Evolutionary conservation across 352 stramenopile species (phyloP).

Genomic region (Phytophthora idaei): DNA sequence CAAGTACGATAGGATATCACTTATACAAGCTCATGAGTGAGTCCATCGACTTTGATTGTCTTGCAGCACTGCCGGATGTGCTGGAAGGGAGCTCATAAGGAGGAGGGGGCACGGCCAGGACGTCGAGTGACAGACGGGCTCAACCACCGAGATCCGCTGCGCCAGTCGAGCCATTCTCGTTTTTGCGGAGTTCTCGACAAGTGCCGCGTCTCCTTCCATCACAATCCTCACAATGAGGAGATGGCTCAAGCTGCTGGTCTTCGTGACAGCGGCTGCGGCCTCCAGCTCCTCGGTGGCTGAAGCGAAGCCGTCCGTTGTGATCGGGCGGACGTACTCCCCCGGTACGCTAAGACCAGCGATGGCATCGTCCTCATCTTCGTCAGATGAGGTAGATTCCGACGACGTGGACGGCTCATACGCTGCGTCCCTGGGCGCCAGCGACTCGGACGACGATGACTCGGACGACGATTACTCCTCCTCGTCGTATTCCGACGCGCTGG

Average conservation of each 20-base stretch:
- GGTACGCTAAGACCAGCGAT: conserved; percentile 1
- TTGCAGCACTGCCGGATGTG: conserved; percentile 17
- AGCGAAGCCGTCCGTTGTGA: conserved; percentile 7
- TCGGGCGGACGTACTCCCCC: conserved; percentile 4
- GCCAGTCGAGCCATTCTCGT: conserved; percentile 31
- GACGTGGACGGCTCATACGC: conserved; percentile 1
- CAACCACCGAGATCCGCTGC: conserved; percentile 21
- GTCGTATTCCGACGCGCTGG: conserved; percentile 11
- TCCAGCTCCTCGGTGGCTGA: not conserved
- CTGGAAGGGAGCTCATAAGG: conserved; percentile 14
- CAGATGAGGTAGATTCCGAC: conserved; percentile 3
- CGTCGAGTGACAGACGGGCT: conserved; percentile 17
- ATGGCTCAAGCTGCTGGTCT: conserved; percentile 23
- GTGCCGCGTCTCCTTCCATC: not conserved
- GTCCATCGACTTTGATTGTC: conserved; percentile 11
- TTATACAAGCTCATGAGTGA: no score
- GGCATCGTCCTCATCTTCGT: not conserved
- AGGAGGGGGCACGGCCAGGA: conserved; percentile 4
- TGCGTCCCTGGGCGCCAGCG: not conserved
- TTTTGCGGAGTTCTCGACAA: conserved; percentile 17
- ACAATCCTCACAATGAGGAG: conserved; percentile 11
- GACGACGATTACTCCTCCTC: conserved; percentile 8
- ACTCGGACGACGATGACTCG: conserved; percentile 14
- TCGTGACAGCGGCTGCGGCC: conserved; percentile 2
- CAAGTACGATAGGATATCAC: no score